Conservation (phyloP, 106 monocot genomes). For the Acanthochlamys bracteata region DNA sequence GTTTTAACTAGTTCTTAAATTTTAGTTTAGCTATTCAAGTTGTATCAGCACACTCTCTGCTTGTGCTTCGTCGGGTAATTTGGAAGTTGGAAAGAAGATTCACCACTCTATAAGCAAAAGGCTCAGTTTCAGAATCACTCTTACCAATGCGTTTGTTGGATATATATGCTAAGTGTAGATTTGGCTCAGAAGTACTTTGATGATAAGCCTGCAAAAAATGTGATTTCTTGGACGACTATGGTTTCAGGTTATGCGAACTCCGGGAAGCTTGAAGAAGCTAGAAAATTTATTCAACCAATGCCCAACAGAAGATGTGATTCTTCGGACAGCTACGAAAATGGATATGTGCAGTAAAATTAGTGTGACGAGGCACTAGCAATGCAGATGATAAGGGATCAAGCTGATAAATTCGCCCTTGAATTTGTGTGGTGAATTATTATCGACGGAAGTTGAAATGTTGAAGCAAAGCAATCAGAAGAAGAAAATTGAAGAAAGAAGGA, state of each 20-base stretch:
- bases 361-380: conserved; percentile 40
- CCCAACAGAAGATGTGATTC: conserved; percentile 27
- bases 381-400: conserved; percentile 24
- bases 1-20: too few relatives aligned
- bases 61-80: conserved; percentile 19
- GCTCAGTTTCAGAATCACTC: conserved; percentile 11
- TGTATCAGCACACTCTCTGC: conserved; percentile 26
- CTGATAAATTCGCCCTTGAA: conserved; percentile 37
- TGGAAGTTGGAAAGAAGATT: conserved; percentile 31
- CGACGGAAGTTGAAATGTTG: too few relatives aligned
- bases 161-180: conserved; percentile 31
- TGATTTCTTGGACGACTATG: conserved; percentile 31
- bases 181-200: conserved; percentile 17
- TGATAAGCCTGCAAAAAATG: conserved; percentile 18
- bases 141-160: conserved; percentile 45
- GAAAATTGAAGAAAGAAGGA: neutral
- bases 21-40: too few relatives aligned
- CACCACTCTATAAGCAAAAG: conserved; percentile 16
- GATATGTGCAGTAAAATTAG: conserved; percentile 19
- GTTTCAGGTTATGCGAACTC: conserved; percentile 21
- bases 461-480: neutral
- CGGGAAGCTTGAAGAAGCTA: conserved; percentile 22
- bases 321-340: conserved; percentile 41
- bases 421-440: too few relatives aligned
- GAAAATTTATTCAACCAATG: conserved; percentile 18